These are phyloP conservation scores for Pseudocercospora cruenta DNA, from an alignment of 2,329 filamentous ascomycete species.

Conservation along the genomic window DNA sequence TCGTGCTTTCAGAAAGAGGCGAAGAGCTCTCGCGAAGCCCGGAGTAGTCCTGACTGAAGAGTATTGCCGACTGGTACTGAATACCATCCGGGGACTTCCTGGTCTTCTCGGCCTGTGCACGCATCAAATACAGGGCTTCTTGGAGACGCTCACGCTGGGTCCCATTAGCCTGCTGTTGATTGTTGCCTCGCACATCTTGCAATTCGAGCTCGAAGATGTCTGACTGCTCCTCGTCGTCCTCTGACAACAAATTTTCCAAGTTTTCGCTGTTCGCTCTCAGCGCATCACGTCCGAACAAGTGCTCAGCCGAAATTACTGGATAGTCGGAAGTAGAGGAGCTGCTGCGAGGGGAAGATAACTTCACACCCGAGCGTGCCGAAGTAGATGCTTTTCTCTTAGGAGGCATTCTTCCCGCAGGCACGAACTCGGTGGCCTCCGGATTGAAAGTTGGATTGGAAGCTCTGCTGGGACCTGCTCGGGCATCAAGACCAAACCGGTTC, in stretches of 20 bases:
- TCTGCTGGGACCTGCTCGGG: slow-evolving; percentile 2
- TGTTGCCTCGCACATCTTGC: background rate
- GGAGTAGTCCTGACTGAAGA: slow-evolving; percentile 22
- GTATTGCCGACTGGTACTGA: slow-evolving; percentile 25
- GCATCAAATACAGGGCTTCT: slow-evolving; percentile 16
- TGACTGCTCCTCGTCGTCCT: slow-evolving; percentile 13
- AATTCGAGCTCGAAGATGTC: slow-evolving; percentile 19
- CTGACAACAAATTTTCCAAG: slow-evolving; percentile 9
- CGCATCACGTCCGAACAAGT: slow-evolving; percentile 25
- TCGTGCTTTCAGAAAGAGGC: background rate
- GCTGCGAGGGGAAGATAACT: slow-evolving; percentile 15
- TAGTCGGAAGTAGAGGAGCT: slow-evolving; percentile 8
- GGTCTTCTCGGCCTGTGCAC: slow-evolving; percentile 8
- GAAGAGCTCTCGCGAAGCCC: background rate
- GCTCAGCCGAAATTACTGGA: slow-evolving; percentile 25
- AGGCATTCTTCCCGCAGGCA: slow-evolving; percentile 26
- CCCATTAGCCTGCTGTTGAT: background rate
- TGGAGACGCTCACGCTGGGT: slow-evolving; percentile 13
- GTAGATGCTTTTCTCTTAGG: slow-evolving; percentile 37
- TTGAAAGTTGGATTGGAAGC: slow-evolving; percentile 20
- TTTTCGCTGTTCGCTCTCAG: background rate
- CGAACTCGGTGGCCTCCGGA: slow-evolving; percentile 30
- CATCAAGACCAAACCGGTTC: background rate
- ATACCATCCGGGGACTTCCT: slow-evolving; percentile 8
- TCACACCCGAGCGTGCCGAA: slow-evolving; percentile 20